These are phyloP conservation scores for Beauveria asiatica DNA, from an alignment of 2,329 filamentous ascomycete genomes.

Conservation along the genomic window DNA sequence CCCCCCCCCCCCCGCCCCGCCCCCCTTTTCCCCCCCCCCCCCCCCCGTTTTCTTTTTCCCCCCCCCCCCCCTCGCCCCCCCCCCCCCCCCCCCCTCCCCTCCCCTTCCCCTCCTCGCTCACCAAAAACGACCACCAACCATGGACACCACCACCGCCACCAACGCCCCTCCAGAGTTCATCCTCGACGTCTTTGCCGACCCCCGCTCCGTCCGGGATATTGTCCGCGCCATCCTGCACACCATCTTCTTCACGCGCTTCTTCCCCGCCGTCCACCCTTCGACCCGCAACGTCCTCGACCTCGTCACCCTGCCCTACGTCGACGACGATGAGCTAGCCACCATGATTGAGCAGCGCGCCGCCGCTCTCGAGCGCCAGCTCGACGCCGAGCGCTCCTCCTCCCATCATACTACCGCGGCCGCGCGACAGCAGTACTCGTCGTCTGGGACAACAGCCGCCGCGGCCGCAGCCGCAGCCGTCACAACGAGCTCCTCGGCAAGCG, in stretches of 20 bases:
- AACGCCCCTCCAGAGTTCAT: slow-evolving; percentile 69
- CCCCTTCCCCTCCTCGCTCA: background rate
- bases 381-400: slow-evolving; percentile 42
- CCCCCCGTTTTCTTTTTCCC: too few relatives aligned
- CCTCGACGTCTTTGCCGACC: slow-evolving; percentile 88
- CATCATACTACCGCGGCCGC: slow-evolving; percentile 18
- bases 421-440: slow-evolving; percentile 12
- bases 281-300: slow-evolving; percentile 87
- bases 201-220: slow-evolving; percentile 80
- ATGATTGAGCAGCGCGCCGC: slow-evolving; percentile 84
- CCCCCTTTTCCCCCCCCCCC: too few relatives aligned
- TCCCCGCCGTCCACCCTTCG: slow-evolving; percentile 73
- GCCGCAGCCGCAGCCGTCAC: slow-evolving; percentile 14
- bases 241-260: slow-evolving; percentile 98
- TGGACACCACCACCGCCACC: slow-evolving; percentile 29
- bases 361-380: slow-evolving; percentile 69
- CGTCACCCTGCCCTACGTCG: slow-evolving; percentile 71
- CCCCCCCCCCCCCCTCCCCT: background rate
- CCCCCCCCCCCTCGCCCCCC: background rate
- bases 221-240: slow-evolving; percentile 92
- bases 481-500: slow-evolving; percentile 25
- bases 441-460: background rate
- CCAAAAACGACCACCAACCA: slow-evolving; percentile 16
- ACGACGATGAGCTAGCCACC: slow-evolving; percentile 84
- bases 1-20: too few relatives aligned